These are phyloP conservation scores for Teunomyces atbi DNA, from an alignment of 805 yeast genomes.

Conservation along the genomic window DNA sequence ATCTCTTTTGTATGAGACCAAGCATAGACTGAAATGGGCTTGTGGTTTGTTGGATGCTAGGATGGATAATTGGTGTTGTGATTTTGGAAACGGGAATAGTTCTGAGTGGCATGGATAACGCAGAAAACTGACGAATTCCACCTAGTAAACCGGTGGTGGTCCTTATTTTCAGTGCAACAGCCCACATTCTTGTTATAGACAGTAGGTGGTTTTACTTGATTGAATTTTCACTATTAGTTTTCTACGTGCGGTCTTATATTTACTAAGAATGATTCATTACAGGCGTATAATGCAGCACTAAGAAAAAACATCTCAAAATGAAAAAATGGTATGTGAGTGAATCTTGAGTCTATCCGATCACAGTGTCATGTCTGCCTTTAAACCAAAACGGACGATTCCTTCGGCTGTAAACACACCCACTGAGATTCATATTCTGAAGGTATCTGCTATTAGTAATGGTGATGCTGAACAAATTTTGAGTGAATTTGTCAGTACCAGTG, in stretches of 20 bases:
- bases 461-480: constrained; percentile 48
- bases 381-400: constrained; percentile 41
- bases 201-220: neutral
- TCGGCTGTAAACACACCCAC: constrained; percentile 51
- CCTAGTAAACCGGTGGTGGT: constrained; percentile 4
- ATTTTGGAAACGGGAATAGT: neutral
- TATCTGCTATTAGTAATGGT: constrained; percentile 30
- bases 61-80: neutral
- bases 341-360: neutral
- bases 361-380: constrained; percentile 27
- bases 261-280: neutral
- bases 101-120: constrained; percentile 12
- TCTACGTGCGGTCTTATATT: neutral
- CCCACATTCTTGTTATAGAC: constrained; percentile 5
- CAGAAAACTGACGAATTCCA: constrained; percentile 11
- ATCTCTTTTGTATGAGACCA: constrained; percentile 54
- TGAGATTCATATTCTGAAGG: constrained; percentile 30
- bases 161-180: constrained; percentile 6
- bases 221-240: constrained; percentile 1
- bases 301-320: neutral
- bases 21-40: constrained; percentile 19
- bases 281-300: constrained; percentile 7
- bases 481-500: constrained; percentile 41
- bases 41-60: constrained; percentile 11
- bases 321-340: neutral